Base-by-base conservation (phyloP, 2,329 filamentous ascomycete species). In the Paramyrothecium sp. region DNA sequence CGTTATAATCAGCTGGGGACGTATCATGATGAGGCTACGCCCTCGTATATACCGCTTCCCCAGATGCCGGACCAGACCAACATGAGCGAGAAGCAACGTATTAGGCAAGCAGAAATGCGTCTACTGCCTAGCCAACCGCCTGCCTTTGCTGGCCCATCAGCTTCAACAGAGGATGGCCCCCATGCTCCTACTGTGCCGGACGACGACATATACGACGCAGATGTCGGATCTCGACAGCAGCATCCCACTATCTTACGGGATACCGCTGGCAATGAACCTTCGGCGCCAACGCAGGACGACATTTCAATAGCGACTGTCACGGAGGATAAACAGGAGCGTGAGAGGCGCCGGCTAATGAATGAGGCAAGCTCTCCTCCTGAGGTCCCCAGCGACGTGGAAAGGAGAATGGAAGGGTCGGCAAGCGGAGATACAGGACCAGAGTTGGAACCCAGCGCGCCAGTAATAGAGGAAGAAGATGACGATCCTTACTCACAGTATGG, bases 301-400 rank as follows among this genome's bases (percentile, higher is more conserved):
- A 54, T 84, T 4, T 67, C 56, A 21, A 63, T 56, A 11, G 63
- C 57, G 22, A 63, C 63, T 13, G 38, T 53, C 5, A 58, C 54
- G 16, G 90, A 95, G 56, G 93, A 96, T 71, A 95, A 96, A 70
- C 86, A 88, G 64, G 91, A 96, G 69, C 76, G 92, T 7, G 89
- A 93, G 69, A 80, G 87, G 20, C 82, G 77, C 56, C 78, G 87
- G 41, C 71, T 91, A n/a, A 76, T 89, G 58, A 76, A 80, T 54
- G 82, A 89, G 65, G 84, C 84, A 8, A 89, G 87, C 69, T 83
- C 84, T 10, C 88, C 88, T 4, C 81, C 81, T 3, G 78, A 81
- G 12, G 81, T 85, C 49, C 81, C 82, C 0, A 78, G 81, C 5
- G 83, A 86, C 61, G 78, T 77, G 58, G 76, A 80, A 20, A 65